Base-by-base conservation (phyloP, 306 rosid genomes). In the Lathyrus sativus region DNA sequence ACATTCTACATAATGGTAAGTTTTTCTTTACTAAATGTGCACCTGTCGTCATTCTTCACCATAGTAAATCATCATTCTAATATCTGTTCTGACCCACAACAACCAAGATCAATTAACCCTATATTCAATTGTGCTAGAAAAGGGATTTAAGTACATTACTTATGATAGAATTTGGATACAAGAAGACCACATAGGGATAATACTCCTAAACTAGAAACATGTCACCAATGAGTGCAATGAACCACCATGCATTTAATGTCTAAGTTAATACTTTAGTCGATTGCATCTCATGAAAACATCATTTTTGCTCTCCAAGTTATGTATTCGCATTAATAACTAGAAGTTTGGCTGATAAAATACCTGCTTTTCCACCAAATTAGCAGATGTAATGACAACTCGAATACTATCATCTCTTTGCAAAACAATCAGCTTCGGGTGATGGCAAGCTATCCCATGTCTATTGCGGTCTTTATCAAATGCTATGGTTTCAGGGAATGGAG, bases 281-380 rank as follows among this genome's bases (percentile, higher is more conserved):
- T 29, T 24, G 13, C 17, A 62, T 41, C 18, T 45, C 76, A 7
- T 13, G 31, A 58, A 70, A 33, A 41, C 18, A 57, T 22, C 42
- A 69, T 17, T 57, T 69, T 69, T 68, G 42, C 64, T 51, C 65
- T 17, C 71, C 26, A 71, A 53, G 67, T 75, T 6, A 61, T 15
- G 26, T 14, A 63, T 37, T 4, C 26, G 54, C 60, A 59, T 39
- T 24, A 72, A 73, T n/a, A 65, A 48, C 71, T 72, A 66, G 26
- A 48, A 53, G 54, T 68, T 72, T 35, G 41, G 73, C 65, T 46
- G 53, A 70, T 54, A 61, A 76, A 65, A 74, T 81, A 89, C 92
- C 96, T 89, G 96, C 35, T 82, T 81, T 67, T 85, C 82, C 82
- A 87, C 92, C 77, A 89, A 83, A 87, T 89, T 89, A 71, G 92